These are phyloP conservation scores for Blastobotrys serpentis DNA, from an alignment of 1,139 yeast species.

Conservation along the genomic window DNA sequence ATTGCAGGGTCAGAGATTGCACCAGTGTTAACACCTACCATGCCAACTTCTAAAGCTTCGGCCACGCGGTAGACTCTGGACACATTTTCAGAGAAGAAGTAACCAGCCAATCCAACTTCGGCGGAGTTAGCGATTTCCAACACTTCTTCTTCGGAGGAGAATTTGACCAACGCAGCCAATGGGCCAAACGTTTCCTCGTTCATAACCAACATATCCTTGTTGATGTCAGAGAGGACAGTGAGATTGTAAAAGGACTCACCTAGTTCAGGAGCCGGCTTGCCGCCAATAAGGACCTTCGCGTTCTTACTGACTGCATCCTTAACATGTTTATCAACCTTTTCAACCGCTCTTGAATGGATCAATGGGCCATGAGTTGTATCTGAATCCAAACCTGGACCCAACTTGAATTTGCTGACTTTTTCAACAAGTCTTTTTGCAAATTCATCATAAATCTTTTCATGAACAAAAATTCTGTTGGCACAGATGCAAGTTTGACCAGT, in stretches of 20 bases:
- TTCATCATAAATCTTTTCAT: constrained; percentile 54
- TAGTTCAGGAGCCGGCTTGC: constrained; percentile 49
- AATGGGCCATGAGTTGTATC: constrained; percentile 77
- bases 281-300: constrained; percentile 62
- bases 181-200: constrained; percentile 91
- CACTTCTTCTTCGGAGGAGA: constrained; percentile 65
- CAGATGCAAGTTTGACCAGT: constrained; percentile 81
- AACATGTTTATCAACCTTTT: constrained; percentile 67
- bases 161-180: constrained; percentile 63
- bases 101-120: constrained; percentile 71
- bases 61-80: constrained; percentile 61
- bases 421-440: constrained; percentile 51
- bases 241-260: constrained; percentile 75
- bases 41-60: constrained; percentile 68
- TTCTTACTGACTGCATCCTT: constrained; percentile 72
- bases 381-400: constrained; percentile 71
- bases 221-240: constrained; percentile 64
- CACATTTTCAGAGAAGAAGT: constrained; percentile 66
- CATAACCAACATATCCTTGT: constrained; percentile 58
- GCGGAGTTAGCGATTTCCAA: constrained; percentile 64
- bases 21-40: constrained; percentile 77
- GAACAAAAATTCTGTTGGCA: constrained; percentile 70
- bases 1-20: constrained; percentile 63
- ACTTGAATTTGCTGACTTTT: constrained; percentile 50
- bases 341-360: constrained; percentile 62